These are phyloP conservation scores for Protomyces lactucae-debilis DNA, from an alignment of 1,139 yeast species.

Conservation along the genomic window DNA sequence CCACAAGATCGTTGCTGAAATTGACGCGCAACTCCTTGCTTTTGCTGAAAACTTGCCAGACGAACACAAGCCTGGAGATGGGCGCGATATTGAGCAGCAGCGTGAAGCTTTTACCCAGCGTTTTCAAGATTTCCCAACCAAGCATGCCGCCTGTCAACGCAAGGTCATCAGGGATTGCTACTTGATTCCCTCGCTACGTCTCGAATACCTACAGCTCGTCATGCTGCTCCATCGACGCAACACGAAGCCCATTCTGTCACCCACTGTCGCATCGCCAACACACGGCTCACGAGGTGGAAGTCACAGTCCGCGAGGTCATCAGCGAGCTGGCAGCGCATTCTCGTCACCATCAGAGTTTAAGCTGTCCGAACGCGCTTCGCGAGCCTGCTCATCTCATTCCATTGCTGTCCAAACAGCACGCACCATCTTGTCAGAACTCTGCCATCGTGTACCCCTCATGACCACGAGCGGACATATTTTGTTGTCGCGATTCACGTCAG, in stretches of 20 bases:
- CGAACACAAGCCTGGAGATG: neutral
- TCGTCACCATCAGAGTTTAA: neutral
- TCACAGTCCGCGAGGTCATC: neutral
- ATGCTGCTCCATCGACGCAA: slow-evolving; percentile 12
- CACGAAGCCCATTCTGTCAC: neutral
- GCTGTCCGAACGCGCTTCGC: neutral
- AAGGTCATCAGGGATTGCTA: neutral
- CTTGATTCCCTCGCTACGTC: neutral
- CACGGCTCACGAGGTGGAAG: neutral
- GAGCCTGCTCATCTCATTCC: slow-evolving; percentile 4
- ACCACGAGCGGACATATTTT: neutral
- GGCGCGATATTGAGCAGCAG: neutral
- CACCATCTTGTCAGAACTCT: neutral
- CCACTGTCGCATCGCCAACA: neutral
- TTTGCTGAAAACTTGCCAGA: slow-evolving; percentile 26
- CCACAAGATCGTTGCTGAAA: slow-evolving; percentile 29
- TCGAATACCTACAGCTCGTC: slow-evolving; percentile 8
- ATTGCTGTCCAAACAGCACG: slow-evolving; percentile 18
- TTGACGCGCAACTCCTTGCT: slow-evolving; percentile 28
- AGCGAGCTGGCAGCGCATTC: neutral
- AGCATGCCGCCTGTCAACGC: too few relatives aligned
- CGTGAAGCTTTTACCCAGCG: neutral
- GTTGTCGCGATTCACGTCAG: neutral
- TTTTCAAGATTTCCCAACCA: neutral
- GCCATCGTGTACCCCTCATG: slow-evolving; percentile 1